Conservation (phyloP, 805 yeast species). For the Kluyveromyces lactis region DNA sequence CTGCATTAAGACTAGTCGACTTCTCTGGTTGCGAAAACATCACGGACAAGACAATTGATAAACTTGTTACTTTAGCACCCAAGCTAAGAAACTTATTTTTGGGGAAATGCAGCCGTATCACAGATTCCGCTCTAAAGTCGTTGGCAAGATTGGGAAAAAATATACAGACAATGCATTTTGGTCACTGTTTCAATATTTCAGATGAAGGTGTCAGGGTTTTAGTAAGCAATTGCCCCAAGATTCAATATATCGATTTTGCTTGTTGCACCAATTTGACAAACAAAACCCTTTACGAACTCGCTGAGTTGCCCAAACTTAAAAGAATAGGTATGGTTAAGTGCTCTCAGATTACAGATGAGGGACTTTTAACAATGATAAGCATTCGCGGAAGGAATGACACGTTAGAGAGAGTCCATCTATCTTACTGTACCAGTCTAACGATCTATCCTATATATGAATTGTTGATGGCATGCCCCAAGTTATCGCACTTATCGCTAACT, state of each 20-base stretch:
- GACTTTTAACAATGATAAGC: slow-evolving; percentile 59
- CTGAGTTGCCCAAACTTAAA: slow-evolving; percentile 69
- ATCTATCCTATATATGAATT: slow-evolving; percentile 69
- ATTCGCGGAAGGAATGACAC: slow-evolving; percentile 69
- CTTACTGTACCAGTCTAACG: slow-evolving; percentile 78
- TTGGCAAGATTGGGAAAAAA: slow-evolving; percentile 68
- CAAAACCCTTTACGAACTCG: slow-evolving; percentile 65
- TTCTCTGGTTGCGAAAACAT: slow-evolving; percentile 76
- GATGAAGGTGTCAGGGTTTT: slow-evolving; percentile 76
- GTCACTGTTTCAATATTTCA: slow-evolving; percentile 87
- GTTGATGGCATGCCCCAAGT: slow-evolving; percentile 70
- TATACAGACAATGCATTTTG: slow-evolving; percentile 83
- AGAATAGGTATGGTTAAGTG: slow-evolving; percentile 94
- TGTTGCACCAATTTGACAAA: slow-evolving; percentile 89
- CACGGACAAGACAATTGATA: slow-evolving; percentile 70
- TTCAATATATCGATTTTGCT: slow-evolving; percentile 90
- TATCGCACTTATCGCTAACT: slow-evolving; percentile 86
- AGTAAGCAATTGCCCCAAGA: slow-evolving; percentile 69
- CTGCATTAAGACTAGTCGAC: slow-evolving; percentile 71
- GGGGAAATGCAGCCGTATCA: slow-evolving; percentile 80
- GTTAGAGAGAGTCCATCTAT: slow-evolving; percentile 84
- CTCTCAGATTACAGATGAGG: slow-evolving; percentile 76
- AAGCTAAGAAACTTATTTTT: slow-evolving; percentile 78
- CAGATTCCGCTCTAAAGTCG: slow-evolving; percentile 70
- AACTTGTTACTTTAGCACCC: slow-evolving; percentile 71